These are phyloP conservation scores for Diaporthe caulivora DNA, from an alignment of 2,329 filamentous ascomycete species.

Conservation along the genomic window DNA sequence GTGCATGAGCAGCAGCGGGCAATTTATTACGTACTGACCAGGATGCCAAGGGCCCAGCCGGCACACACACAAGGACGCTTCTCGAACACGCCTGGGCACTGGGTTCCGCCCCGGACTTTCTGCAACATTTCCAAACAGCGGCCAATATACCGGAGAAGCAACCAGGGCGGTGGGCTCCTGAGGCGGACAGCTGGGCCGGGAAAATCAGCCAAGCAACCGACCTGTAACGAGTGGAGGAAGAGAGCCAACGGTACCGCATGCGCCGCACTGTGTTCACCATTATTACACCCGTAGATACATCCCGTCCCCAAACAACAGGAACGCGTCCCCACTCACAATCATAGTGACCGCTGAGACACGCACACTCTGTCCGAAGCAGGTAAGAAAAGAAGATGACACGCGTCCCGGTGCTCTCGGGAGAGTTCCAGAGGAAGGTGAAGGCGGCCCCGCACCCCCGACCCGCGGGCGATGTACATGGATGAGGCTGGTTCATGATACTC, in stretches of 20 bases:
- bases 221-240: neutral
- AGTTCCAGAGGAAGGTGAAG: neutral
- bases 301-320: too few relatives aligned
- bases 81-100: neutral
- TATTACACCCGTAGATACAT: too few relatives aligned
- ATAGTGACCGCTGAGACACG: neutral
- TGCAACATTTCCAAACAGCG: neutral
- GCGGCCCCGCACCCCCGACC: neutral
- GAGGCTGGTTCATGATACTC: neutral
- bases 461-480: neutral
- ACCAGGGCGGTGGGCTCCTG: neutral
- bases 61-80: neutral
- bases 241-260: neutral
- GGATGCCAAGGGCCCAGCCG: neutral
- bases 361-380: conserved; percentile 10
- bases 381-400: too few relatives aligned
- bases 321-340: neutral
- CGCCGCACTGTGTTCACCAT: neutral
- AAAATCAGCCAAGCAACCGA: neutral
- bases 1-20: neutral
- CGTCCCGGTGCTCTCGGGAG: neutral
- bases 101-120: too few relatives aligned
- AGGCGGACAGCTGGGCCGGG: neutral
- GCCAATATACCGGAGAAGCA: neutral
- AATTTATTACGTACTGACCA: neutral